These are phyloP conservation scores for Achlya hypogyna DNA, from an alignment of 352 stramenopile species.

Conservation along the genomic window DNA sequence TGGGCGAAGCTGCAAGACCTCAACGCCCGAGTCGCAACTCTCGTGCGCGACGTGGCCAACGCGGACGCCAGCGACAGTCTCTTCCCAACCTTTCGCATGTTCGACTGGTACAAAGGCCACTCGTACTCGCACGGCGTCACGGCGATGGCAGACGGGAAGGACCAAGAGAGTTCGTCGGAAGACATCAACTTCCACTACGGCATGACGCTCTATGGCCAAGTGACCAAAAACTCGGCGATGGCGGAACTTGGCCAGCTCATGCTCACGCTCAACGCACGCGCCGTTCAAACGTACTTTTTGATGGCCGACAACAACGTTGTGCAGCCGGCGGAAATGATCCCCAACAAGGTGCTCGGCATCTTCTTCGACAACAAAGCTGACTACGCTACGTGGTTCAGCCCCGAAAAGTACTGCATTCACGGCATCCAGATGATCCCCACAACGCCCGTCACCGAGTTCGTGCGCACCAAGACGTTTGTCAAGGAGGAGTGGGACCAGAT, in stretches of 20 bases:
- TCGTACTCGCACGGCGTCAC: conserved; percentile 64
- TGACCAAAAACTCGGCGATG: conserved; percentile 41
- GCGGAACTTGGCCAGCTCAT: conserved; percentile 68
- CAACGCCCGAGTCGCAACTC: conserved; percentile 46
- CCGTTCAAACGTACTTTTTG: conserved; percentile 61
- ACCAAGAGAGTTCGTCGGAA: conserved; percentile 65
- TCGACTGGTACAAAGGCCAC: conserved; percentile 68
- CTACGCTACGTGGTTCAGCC: conserved; percentile 22
- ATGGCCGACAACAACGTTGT: conserved; percentile 45
- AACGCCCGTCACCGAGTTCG: conserved; percentile 56
- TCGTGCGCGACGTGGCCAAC: conserved; percentile 68
- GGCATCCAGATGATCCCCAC: conserved; percentile 38
- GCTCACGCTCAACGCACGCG: conserved; percentile 52
- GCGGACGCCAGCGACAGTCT: conserved; percentile 37
- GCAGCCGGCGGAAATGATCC: conserved; percentile 49
- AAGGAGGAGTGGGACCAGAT: conserved; percentile 69
- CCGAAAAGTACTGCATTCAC: conserved; percentile 20
- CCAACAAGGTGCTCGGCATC: conserved; percentile 52
- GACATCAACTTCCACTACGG: conserved; percentile 77
- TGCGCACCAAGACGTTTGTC: conserved; percentile 50
- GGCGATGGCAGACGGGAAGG: conserved; percentile 50
- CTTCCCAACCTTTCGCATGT: conserved; percentile 64
- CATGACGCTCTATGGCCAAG: conserved; percentile 63
- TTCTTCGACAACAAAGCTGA: conserved; percentile 25
- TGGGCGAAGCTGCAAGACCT: conserved; percentile 45